These are phyloP conservation scores for Neurospora africana DNA, from an alignment of 495 filamentous ascomycete genomes.

Conservation along the genomic window DNA sequence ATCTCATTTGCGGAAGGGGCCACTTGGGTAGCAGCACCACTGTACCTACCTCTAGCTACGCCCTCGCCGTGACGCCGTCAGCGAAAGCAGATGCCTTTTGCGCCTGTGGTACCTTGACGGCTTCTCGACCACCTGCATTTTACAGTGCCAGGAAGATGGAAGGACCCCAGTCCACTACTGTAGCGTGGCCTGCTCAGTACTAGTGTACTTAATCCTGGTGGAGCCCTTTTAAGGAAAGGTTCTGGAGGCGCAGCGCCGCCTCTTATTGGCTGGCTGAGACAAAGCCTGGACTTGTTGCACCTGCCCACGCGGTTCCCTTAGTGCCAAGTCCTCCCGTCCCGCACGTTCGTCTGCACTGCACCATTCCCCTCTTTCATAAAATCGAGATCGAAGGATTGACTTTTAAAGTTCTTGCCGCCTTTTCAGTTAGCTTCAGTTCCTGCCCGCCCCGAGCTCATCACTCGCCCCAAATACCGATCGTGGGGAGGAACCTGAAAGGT, in stretches of 20 bases:
- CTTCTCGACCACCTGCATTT: neutral
- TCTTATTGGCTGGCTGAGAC: constrained; percentile 14
- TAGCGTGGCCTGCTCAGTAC: constrained; percentile 7
- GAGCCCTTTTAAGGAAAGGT: constrained; percentile 19
- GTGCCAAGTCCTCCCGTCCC: constrained; percentile 1
- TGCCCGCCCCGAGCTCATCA: neutral
- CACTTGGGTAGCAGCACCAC: constrained; percentile 15
- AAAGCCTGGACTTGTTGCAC: constrained; percentile 4
- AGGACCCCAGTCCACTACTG: constrained; percentile 6
- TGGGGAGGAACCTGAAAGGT: neutral
- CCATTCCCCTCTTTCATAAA: neutral
- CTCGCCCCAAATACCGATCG: neutral
- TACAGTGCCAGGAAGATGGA: neutral
- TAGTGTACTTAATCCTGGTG: constrained; percentile 5
- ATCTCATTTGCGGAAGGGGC: constrained; percentile 23
- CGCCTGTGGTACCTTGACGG: neutral
- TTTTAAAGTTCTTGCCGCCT: neutral
- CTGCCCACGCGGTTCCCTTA: neutral
- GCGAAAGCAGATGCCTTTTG: neutral
- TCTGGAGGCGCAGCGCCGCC: constrained; percentile 10
- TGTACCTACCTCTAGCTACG: neutral
- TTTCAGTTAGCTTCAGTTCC: no score
- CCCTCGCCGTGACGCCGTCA: neutral
- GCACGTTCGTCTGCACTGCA: neutral
- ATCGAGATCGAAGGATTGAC: neutral